These are phyloP conservation scores for Lactifluus subvellereus DNA, from an alignment of 768 basidiomycete genomes.

Conservation along the genomic window DNA sequence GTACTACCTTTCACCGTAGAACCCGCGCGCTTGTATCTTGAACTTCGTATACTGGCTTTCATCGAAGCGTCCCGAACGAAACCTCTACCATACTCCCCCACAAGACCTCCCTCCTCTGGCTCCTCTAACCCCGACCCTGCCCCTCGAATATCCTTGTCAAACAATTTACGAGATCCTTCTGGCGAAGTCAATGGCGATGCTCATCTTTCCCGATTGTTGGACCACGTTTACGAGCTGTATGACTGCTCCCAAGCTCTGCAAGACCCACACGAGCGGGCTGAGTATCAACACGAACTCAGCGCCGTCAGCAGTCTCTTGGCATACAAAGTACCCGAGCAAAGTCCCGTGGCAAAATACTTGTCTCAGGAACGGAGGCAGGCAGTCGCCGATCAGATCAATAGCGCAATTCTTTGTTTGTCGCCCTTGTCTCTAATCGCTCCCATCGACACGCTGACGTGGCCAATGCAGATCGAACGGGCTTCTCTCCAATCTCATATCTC, in stretches of 20 bases:
- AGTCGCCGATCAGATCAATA: slow-evolving; percentile 84
- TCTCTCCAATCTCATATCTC: slow-evolving; percentile 51
- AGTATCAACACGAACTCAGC: slow-evolving; percentile 64
- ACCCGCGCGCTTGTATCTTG: slow-evolving; percentile 72
- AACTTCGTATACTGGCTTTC: slow-evolving; percentile 83
- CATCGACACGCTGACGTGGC: neutral
- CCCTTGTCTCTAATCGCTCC: neutral
- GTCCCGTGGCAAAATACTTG: slow-evolving; percentile 70
- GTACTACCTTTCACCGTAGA: slow-evolving; percentile 57
- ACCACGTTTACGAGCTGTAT: slow-evolving; percentile 62
- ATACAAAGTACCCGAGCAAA: slow-evolving; percentile 75
- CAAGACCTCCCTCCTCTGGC: neutral
- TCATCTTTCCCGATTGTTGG: slow-evolving; percentile 46
- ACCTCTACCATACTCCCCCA: slow-evolving; percentile 46
- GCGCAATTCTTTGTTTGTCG: slow-evolving; percentile 73
- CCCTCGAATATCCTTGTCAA: slow-evolving; percentile 17
- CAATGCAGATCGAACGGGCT: slow-evolving; percentile 43
- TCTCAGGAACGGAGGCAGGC: slow-evolving; percentile 69
- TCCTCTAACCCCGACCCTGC: slow-evolving; percentile 14
- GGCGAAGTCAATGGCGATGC: slow-evolving; percentile 32
- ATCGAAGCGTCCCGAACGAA: slow-evolving; percentile 77
- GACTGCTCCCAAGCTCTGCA: slow-evolving; percentile 52
- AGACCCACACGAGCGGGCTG: slow-evolving; percentile 47
- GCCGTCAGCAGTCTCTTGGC: slow-evolving; percentile 75
- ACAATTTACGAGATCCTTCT: slow-evolving; percentile 29